Base-by-base conservation (phyloP, 495 filamentous ascomycete species). In the Daldinia bambusicola region DNA sequence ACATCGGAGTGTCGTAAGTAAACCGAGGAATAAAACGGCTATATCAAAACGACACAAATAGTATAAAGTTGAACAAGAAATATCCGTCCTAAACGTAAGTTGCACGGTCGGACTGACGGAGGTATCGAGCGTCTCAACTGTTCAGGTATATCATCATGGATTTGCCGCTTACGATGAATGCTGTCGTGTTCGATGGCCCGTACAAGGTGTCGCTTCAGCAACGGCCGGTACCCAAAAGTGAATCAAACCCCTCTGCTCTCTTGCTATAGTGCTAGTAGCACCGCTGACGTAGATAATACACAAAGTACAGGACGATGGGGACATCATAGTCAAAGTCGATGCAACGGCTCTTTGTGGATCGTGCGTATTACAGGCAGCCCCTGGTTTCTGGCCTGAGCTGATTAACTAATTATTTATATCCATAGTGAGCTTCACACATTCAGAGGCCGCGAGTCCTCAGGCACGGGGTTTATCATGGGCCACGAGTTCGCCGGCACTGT, bases 331-430 rank as follows among this genome's bases (percentile, higher is more conserved):
- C 67, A 95, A 94, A 79, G 93, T 97, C 53, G 85, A 86, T 58
- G 90, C 92, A 74, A 93, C 94, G 14, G 95, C 93, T 26, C 86
- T 98, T 43, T 98, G 95, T 79, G 95, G 95, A 71, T 94, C 92
- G 93, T 94, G 81, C 77, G 88, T 84, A n/a, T 56, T n/a, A 45
- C 48, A 53, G 8, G 5, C 53, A 60, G 20, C 37, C 60, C 30
- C 20, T 37, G 61, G 56, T 51, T 55, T 63, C 20, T 57, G 22
- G 22, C 38, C 53, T 18, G 67, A 55, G 14, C 61, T 55, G n/a
- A 36, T 56, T 18, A 56, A 26, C 64, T 55, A 20, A 31, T 56
- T 18, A 12, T 38, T 12, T 12, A 55, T 56, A 30, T 55, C 30
- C 45, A 22, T 69, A 97, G 93, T 75, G 95, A 98, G 71, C 84